Evolutionary conservation across 1,284 basidiomycete species (phyloP).

Genomic region (Hemileia vastatrix): DNA sequence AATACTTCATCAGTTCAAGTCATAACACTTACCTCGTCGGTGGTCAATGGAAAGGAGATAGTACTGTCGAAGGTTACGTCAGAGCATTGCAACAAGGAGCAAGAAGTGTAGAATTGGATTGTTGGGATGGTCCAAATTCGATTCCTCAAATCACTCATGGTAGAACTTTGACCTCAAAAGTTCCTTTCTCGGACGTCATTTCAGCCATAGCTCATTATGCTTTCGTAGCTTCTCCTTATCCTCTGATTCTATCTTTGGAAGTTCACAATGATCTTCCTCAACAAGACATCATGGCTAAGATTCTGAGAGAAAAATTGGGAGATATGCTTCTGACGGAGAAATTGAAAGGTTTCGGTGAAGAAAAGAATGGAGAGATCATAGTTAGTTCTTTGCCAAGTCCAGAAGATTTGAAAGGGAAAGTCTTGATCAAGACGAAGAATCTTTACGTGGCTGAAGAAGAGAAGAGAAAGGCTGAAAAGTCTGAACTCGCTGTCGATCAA

Average conservation of each 20-base stretch:
- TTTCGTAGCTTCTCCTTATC: slow-evolving; percentile 85
- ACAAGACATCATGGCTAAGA: slow-evolving; percentile 69
- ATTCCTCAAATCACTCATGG: slow-evolving; percentile 83
- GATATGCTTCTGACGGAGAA: slow-evolving; percentile 60
- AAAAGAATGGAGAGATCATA: slow-evolving; percentile 33
- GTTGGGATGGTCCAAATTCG: slow-evolving; percentile 70
- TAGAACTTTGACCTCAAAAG: slow-evolving; percentile 78
- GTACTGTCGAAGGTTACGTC: slow-evolving; percentile 92
- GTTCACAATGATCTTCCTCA: slow-evolving; percentile 74
- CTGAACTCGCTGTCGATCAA: not conserved
- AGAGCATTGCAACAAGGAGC: slow-evolving; percentile 81
- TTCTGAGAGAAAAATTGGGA: slow-evolving; percentile 71
- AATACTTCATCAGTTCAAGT: slow-evolving; percentile 87
- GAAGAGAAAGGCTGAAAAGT: too few relatives aligned
- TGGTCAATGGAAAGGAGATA: slow-evolving; percentile 82
- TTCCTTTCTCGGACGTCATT: slow-evolving; percentile 74
- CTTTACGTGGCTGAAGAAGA: slow-evolving; percentile 53
- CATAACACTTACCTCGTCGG: slow-evolving; percentile 98
- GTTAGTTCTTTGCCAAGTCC: slow-evolving; percentile 66
- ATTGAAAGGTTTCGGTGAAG: slow-evolving; percentile 47
- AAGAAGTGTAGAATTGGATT: slow-evolving; percentile 89
- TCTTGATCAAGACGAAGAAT: slow-evolving; percentile 62
- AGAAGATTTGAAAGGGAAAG: slow-evolving; percentile 65
- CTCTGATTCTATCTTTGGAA: slow-evolving; percentile 88
- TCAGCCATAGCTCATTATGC: slow-evolving; percentile 82